A percentile compares a stretch with the other conserved stretches of the same genome.
Evolutionary conservation across 2,329 filamentous ascomycete species (phyloP).

Genomic region (Podosphaera xanthii): DNA sequence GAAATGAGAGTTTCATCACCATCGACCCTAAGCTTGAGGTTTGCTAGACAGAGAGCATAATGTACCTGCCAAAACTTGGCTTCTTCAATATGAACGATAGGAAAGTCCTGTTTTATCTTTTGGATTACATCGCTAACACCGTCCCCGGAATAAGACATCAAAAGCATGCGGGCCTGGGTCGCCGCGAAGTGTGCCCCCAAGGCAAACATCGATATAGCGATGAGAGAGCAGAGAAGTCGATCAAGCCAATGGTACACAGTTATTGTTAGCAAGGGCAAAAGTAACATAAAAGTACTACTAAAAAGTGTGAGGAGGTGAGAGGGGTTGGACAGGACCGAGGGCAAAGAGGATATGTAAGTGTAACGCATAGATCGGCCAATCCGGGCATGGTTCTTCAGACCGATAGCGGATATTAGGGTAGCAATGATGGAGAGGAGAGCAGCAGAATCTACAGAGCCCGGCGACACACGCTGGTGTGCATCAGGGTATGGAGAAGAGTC

Average conservation of each 20-base stretch:
- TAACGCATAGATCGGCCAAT: conserved; percentile 85
- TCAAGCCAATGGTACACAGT: conserved; percentile 71
- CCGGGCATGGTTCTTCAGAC: conserved; percentile 71
- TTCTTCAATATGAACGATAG: conserved; percentile 59
- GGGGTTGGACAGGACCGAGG: conserved; percentile 76
- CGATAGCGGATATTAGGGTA: conserved; percentile 68
- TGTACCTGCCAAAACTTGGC: conserved; percentile 98
- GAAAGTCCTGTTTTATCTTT: conserved; percentile 63
- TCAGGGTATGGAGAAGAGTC: conserved; percentile 55
- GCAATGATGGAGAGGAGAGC: conserved; percentile 61
- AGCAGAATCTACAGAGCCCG: conserved; percentile 61
- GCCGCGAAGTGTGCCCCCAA: conserved; percentile 67
- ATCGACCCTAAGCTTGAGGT: conserved; percentile 54
- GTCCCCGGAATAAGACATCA: conserved; percentile 54
- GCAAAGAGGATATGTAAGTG: conserved; percentile 57
- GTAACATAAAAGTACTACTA: conserved; percentile 56
- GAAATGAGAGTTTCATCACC: conserved; percentile 50
- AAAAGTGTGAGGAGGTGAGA: conserved; percentile 85
- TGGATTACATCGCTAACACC: conserved; percentile 39
- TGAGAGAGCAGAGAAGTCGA: conserved; percentile 54
- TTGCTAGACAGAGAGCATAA: conserved; percentile 90
- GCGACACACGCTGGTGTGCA: conserved; percentile 40
- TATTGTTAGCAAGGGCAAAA: conserved; percentile 63
- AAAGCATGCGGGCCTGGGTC: conserved; percentile 74
- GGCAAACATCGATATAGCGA: conserved; percentile 71